These are phyloP conservation scores for Cladosporium halotolerans DNA, from an alignment of 2,329 filamentous ascomycete species.

Conservation along the genomic window DNA sequence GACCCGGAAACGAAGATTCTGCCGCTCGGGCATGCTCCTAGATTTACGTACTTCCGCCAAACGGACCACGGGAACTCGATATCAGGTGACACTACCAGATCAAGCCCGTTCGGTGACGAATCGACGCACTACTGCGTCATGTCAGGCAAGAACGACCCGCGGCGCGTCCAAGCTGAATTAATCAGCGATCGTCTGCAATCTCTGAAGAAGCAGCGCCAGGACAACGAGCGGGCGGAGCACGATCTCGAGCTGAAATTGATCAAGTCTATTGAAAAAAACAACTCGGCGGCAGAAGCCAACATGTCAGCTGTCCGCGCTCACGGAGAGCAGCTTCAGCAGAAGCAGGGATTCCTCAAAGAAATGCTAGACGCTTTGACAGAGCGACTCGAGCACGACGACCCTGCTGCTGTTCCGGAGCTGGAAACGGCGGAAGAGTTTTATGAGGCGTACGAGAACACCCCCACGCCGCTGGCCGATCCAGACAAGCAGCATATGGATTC, in stretches of 20 bases:
- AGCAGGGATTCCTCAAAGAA: constrained; percentile 52
- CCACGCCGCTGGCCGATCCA: constrained; percentile 36
- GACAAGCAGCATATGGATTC: constrained; percentile 49
- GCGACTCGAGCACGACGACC: constrained; percentile 52
- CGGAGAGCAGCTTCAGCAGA: constrained; percentile 49
- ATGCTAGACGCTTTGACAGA: constrained; percentile 55
- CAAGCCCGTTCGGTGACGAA: constrained; percentile 87
- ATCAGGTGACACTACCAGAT: constrained; percentile 71
- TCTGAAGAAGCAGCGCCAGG: constrained; percentile 68
- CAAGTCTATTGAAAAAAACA: constrained; percentile 48
- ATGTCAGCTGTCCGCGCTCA: constrained; percentile 51
- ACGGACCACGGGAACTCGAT: constrained; percentile 83
- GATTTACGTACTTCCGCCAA: constrained; percentile 94
- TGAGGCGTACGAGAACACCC: constrained; percentile 45
- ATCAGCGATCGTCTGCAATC: constrained; percentile 75
- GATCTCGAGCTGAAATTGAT: constrained; percentile 64
- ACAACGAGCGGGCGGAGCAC: constrained; percentile 65
- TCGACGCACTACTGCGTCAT: constrained; percentile 93
- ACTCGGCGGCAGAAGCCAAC: constrained; percentile 42
- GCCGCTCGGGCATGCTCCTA: constrained; percentile 84
- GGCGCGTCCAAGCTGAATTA: constrained; percentile 78
- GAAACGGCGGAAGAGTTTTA: constrained; percentile 41
- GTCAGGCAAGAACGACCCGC: constrained; percentile 67
- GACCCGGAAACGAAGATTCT: constrained; percentile 93
- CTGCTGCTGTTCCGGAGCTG: constrained; percentile 39